These are phyloP conservation scores for Chalciporus chontae DNA, from an alignment of 768 basidiomycete genomes.

Conservation along the genomic window DNA sequence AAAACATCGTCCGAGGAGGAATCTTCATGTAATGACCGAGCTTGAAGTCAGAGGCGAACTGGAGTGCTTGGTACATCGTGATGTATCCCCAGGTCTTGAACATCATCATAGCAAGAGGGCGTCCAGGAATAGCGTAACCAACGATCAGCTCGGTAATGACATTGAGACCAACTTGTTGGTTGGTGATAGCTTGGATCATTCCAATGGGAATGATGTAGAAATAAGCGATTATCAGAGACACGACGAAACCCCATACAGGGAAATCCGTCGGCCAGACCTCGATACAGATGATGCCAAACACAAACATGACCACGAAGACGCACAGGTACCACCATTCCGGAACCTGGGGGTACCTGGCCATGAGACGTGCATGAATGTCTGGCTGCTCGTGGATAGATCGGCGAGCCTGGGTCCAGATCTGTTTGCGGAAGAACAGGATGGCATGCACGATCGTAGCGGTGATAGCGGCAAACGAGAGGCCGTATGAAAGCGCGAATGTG, in stretches of 20 bases:
- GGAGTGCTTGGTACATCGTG: conserved; percentile 61
- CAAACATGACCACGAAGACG: conserved; percentile 47
- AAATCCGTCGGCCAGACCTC: conserved; percentile 59
- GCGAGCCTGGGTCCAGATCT: conserved; percentile 50
- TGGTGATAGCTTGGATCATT: conserved; percentile 76
- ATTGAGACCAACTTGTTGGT: conserved; percentile 66
- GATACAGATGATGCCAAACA: conserved; percentile 58
- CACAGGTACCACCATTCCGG: conserved; percentile 59
- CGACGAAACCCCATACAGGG: conserved; percentile 42
- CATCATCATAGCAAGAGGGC: conserved; percentile 76
- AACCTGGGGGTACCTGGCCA: conserved; percentile 54
- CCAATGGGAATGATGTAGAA: conserved; percentile 77
- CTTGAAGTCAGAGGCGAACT: conserved; percentile 72
- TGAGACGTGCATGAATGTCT: conserved; percentile 60
- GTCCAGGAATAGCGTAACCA: conserved; percentile 54
- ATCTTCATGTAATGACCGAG: conserved; percentile 74
- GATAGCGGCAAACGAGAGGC: conserved; percentile 42
- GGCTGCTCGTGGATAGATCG: conserved; percentile 51
- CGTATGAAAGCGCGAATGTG: conserved; percentile 54
- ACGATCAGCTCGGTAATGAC: conserved; percentile 75
- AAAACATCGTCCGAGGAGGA: conserved; percentile 64
- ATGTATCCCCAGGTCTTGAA: conserved; percentile 72
- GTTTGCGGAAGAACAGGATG: conserved; percentile 54
- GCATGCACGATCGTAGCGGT: conserved; percentile 39
- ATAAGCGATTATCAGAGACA: conserved; percentile 41